Evolutionary conservation across 2,329 filamentous ascomycete species (phyloP).

Genomic region (Acrocalymma vagum): DNA sequence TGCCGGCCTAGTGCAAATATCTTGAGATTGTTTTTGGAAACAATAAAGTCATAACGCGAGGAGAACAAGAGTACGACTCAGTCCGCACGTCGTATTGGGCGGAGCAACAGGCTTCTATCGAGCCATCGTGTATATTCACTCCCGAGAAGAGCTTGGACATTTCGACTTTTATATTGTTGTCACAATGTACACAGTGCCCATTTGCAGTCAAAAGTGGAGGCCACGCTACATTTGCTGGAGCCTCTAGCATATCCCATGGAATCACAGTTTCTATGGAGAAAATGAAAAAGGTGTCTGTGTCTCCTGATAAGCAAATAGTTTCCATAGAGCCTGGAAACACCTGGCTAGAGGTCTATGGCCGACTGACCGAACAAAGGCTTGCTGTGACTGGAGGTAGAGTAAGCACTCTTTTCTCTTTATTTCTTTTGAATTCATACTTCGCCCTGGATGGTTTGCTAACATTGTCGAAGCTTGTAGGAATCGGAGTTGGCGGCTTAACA

Average conservation of each 20-base stretch:
- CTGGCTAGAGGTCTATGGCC: slow-evolving; percentile 47
- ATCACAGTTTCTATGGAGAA: slow-evolving; percentile 53
- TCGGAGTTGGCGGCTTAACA: slow-evolving; percentile 44
- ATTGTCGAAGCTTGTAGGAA: slow-evolving; percentile 22
- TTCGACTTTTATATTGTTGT: slow-evolving; percentile 26
- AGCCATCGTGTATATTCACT: slow-evolving; percentile 38
- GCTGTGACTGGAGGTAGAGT: slow-evolving; percentile 43
- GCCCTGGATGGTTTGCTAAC: too few relatives aligned
- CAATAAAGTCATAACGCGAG: slow-evolving; percentile 19
- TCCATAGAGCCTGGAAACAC: slow-evolving; percentile 41
- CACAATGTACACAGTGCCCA: slow-evolving; percentile 37
- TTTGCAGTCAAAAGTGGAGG: slow-evolving; percentile 57
- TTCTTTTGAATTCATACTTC: too few relatives aligned
- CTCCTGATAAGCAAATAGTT: slow-evolving; percentile 32
- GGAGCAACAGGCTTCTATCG: slow-evolving; percentile 30
- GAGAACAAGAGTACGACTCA: slow-evolving; percentile 24
- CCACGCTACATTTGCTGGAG: slow-evolving; percentile 50
- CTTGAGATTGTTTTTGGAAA: slow-evolving; percentile 31
- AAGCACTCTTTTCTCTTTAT: slow-evolving; percentile 31
- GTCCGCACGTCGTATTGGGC: slow-evolving; percentile 37
- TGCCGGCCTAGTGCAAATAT: slow-evolving; percentile 36
- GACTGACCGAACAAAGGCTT: slow-evolving; percentile 31
- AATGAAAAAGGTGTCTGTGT: slow-evolving; percentile 36
- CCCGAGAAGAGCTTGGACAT: slow-evolving; percentile 27
- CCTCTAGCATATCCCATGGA: slow-evolving; percentile 51